Percentiles rank a stretch among this genome's conserved stretches.
Evolutionary conservation across 2,329 filamentous ascomycete genomes (phyloP).

Genomic region (Colletotrichum melonis): DNA sequence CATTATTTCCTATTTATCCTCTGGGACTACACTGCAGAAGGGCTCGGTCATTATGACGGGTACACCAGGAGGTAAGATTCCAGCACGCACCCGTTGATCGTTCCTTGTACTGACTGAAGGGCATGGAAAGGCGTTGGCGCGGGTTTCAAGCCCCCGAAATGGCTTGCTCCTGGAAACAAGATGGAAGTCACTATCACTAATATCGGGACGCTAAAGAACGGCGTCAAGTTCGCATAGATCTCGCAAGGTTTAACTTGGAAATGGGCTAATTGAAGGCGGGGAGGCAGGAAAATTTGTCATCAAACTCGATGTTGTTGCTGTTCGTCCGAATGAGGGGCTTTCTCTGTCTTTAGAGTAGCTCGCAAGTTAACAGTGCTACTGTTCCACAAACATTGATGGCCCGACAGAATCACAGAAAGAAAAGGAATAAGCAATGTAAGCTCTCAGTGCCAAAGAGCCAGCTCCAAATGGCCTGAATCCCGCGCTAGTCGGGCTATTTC

Average conservation of each 20-base stretch:
- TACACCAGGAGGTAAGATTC: constrained; percentile 51
- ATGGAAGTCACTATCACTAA: constrained; percentile 52
- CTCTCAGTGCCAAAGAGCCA: background rate
- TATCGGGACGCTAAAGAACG: constrained; percentile 55
- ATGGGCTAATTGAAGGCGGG: background rate
- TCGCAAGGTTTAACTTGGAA: background rate
- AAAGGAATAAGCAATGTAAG: background rate
- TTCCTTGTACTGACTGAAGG: background rate
- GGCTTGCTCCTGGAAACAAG: constrained; percentile 49
- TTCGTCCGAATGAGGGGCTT: background rate
- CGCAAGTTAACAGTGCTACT: background rate
- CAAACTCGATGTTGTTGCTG: background rate
- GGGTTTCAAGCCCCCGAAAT: constrained; percentile 53
- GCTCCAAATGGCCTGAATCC: background rate
- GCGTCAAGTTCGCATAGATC: constrained; percentile 41
- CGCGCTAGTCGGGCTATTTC: background rate
- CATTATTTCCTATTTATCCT: constrained; percentile 49
- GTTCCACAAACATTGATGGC: background rate
- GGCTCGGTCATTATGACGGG: constrained; percentile 59
- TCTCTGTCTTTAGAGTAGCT: background rate
- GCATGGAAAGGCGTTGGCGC: constrained; percentile 49
- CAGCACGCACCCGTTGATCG: rapidly evolving
- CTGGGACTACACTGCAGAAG: constrained; percentile 55
- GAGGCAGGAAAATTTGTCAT: background rate
- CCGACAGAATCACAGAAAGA: background rate